A percentile compares a stretch with the other conserved stretches of the same genome.
These are phyloP conservation scores for Rubia peregrina DNA, from an alignment of 305 asterid genomes.

Conservation along the genomic window DNA sequence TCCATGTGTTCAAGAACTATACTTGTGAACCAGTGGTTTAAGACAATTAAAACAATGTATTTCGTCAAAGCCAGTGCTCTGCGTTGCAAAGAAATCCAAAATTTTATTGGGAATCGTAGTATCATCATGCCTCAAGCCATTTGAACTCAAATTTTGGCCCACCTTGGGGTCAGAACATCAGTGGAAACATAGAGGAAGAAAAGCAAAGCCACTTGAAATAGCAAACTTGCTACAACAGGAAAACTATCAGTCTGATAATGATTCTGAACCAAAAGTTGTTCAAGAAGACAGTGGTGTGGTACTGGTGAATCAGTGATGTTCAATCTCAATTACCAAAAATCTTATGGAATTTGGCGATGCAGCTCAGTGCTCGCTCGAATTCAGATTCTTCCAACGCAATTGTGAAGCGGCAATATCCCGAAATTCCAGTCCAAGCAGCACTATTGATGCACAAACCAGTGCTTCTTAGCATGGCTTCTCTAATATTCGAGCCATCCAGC, in stretches of 20 bases:
- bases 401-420: slow-evolving; percentile 88
- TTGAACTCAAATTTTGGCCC: too few relatives aligned
- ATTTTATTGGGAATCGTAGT: too few relatives aligned
- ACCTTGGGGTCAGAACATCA: too few relatives aligned
- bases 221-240: not conserved
- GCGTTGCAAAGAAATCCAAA: too few relatives aligned
- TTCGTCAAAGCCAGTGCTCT: too few relatives aligned
- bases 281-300: slow-evolving; percentile 16
- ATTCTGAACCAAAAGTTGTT: slow-evolving; percentile 32
- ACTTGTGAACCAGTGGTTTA: too few relatives aligned
- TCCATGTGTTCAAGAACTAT: too few relatives aligned
- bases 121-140: too few relatives aligned
- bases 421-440: slow-evolving; percentile 80
- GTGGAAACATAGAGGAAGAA: not conserved
- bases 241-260: not conserved
- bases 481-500: slow-evolving; percentile 63
- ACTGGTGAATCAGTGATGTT: not conserved
- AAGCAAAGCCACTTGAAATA: not conserved
- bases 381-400: slow-evolving; percentile 66
- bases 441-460: slow-evolving; percentile 95
- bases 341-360: slow-evolving; percentile 67
- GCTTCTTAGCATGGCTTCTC: slow-evolving; percentile 66
- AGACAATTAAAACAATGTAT: too few relatives aligned
- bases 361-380: slow-evolving; percentile 63
- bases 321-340: slow-evolving; percentile 25